Evolutionary conservation across 140 eudicot genomes (phyloP), one percentile per base, ranked within the genome.

Genomic region (Anethum foeniculum): DNA sequence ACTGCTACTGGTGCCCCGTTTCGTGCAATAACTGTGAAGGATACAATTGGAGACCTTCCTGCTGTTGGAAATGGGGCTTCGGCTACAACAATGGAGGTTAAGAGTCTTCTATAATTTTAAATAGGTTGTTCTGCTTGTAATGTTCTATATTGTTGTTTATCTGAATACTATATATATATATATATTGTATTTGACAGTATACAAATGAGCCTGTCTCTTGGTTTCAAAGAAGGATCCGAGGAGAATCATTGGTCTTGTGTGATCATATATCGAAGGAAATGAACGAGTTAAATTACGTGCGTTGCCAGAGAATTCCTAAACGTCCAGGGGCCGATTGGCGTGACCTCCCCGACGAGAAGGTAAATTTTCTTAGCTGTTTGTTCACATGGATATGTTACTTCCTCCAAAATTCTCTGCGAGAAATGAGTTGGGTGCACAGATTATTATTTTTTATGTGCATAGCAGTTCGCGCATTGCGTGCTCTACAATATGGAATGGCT

Each of bases 191-290:
- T 32, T 14, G 67, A 34, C 90, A 92, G 92, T 90, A 90, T 81
- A 80, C 87, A 86, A 79, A 47, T 38, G 92, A 92, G 49, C 88
- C 97, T 9, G 43, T 87, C 25, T 92, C 97, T 13, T 92, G 93
- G 96, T 92, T 85, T 68, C 97, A 90, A 81, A 92, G 87, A 83
- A 82, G 83, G 76, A 88, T 92, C 64, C 81, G 96, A 25, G 90
- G 90, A 52, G 84, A 83, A 46, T 81, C 82, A 44, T n/a, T 75
- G 60, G 86, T 80, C 7, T 79, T 92, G 73, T 83, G 83, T 11
- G 96, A 92, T 86, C 97, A 92, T 71, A 90, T 90, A 72, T 90
- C 96, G 52, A 92, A 92, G 75, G 97, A 92, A 86, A 92, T 92
- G 97, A 88, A 89, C 28, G 97, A 92, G 89, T 64, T 92, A 23